phyloP scores from a whole-genome alignment of 2,329 filamentous ascomycete genomes.

The Aspergillus aculeatus region DNA sequence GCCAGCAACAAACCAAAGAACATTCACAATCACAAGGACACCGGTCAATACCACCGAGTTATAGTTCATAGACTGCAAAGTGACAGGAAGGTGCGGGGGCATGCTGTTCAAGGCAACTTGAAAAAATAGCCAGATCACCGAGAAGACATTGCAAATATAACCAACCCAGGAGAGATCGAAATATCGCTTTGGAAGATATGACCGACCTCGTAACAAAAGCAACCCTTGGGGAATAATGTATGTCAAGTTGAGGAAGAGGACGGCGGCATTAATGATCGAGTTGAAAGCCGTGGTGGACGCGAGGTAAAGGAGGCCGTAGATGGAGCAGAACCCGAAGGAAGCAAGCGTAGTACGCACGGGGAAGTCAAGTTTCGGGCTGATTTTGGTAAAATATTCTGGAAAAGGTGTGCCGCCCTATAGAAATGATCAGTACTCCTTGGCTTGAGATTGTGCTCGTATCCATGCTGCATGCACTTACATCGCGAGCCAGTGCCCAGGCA shows the following conservation, averaged over 20 bases:
- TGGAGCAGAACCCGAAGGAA: conserved; percentile 32
- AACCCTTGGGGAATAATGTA: conserved; percentile 47
- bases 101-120: neutral
- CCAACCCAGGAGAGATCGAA: conserved; percentile 15
- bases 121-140: conserved; percentile 8
- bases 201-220: conserved; percentile 38
- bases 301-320: conserved; percentile 35
- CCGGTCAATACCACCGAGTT: neutral
- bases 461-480: neutral
- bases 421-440: neutral
- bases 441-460: neutral
- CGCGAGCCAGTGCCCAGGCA: conserved; percentile 17
- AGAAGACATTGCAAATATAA: conserved; percentile 4
- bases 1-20: neutral
- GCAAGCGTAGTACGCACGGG: conserved; percentile 24
- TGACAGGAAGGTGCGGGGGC: neutral
- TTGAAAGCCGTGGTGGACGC: conserved; percentile 40
- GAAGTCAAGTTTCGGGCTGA: conserved; percentile 6
- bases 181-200: conserved; percentile 19
- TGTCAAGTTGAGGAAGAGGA: conserved; percentile 36
- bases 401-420: conserved; percentile 11
- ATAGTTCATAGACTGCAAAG: neutral
- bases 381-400: conserved; percentile 15
- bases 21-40: neutral
- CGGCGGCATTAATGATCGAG: conserved; percentile 37